Base-by-base conservation (phyloP, 371 early-diverging fungal species). In the Apophysomyces elegans region DNA sequence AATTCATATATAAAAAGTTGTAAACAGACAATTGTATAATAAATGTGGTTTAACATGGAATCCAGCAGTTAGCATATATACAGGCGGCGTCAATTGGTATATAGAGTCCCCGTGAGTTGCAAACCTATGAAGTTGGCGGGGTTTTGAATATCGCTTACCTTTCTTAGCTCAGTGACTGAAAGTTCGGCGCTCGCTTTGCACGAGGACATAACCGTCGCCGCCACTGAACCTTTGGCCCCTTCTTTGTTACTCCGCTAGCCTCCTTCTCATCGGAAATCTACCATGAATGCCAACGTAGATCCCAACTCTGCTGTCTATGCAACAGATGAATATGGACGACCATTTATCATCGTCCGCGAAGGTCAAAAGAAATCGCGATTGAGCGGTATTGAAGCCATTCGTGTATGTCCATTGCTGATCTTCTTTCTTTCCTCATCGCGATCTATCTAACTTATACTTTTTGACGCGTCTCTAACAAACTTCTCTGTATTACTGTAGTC, bases 281-380 rank as follows among this genome's bases (percentile, higher is more conserved):
- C 38, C 60, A 58, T 62, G 46, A 69, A 62, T 46, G 39, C 68
- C 50, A 66, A 63, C 38, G 68, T 75, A 38, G 75, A 75, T 61
- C 75, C 75, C 60, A 75, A 76, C 59, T 72, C 72, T 2, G 88
- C 88, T 58, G 84, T 87, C 43, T 87, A 87, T 62, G 85, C 88
- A 39, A 86, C 86, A 36, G 97, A 97, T 83, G 98, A 97, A 78
- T 95, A 96, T 81, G 98, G 98, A 41, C 87, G 97, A 43, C 97
- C 97, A 39, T 94, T 96, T 77, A 96, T 97, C 79, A 96, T 98
- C 78, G 88, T 98, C 50, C 85, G 97, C 54, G 98, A 98, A 78
- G 95, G 94, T 77, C 93, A 94, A 63, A 93, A 87, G 72, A 94
- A 94, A 80, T 77, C 88, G 41, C 84, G 97, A 75, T 80, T 94